Conservation (phyloP, 2,329 filamentous ascomycete species). For the Colletotrichum spaethianum region DNA sequence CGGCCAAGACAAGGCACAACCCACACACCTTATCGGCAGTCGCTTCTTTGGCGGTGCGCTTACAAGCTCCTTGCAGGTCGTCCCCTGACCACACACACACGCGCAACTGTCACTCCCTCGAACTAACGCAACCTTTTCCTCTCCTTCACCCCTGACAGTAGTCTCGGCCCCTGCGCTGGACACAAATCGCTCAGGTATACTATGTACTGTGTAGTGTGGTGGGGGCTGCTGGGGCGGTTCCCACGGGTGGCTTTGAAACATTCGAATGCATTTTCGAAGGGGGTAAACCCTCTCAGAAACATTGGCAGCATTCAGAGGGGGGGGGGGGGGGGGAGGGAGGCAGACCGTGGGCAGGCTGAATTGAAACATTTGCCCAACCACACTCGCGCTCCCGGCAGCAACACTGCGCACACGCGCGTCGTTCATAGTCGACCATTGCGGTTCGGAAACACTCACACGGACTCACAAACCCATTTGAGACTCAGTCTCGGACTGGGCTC, state of each 20-base stretch:
- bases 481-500: constrained; percentile 12
- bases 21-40: too few species aligned
- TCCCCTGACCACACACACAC: background rate
- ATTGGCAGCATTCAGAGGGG: constrained; percentile 5
- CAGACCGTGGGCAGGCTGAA: constrained; percentile 15
- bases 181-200: background rate
- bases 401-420: constrained; percentile 20
- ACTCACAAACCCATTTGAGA: background rate
- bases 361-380: constrained; percentile 39
- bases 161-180: constrained; percentile 22
- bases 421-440: background rate
- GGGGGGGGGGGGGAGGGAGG: background rate
- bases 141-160: constrained; percentile 30
- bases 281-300: constrained; percentile 1
- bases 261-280: constrained; percentile 1
- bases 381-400: constrained; percentile 14
- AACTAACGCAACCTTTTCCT: constrained; percentile 18
- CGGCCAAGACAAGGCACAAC: background rate
- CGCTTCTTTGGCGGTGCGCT: background rate
- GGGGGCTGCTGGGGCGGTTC: background rate
- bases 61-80: constrained; percentile 2
- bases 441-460: constrained; percentile 2
- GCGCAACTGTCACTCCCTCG: constrained; percentile 24
- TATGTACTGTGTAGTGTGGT: background rate
- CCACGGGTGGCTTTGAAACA: constrained; percentile 23